Conservation (phyloP, 306 rosid genomes). For the Sicyos edulis region DNA sequence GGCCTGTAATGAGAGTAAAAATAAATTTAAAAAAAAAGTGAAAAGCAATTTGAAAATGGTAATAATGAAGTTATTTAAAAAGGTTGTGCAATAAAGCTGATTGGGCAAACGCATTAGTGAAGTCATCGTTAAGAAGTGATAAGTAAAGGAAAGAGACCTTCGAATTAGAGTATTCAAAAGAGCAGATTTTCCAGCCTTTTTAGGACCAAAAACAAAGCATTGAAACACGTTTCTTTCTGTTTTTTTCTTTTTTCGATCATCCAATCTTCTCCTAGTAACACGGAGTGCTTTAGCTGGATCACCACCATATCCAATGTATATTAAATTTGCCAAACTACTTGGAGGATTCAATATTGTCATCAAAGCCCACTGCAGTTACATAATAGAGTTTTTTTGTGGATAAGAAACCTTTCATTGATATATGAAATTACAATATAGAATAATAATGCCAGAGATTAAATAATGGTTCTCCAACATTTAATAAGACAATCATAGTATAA, state of each 20-base stretch:
- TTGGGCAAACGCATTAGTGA: not conserved
- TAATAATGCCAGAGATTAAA: no score
- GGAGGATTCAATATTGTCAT: conserved; percentile 79
- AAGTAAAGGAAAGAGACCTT: conserved; percentile 51
- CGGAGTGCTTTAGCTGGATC: conserved; percentile 72
- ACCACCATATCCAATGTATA: conserved; percentile 83
- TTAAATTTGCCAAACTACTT: conserved; percentile 68
- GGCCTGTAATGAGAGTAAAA: conserved; percentile 41
- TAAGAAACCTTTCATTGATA: no score
- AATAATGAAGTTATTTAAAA: conserved; percentile 20
- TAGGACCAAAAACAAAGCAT: conserved; percentile 91
- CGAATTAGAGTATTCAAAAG: conserved; percentile 64
- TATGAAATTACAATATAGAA: no score
- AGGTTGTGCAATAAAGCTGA: conserved; percentile 17
- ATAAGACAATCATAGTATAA: no score
- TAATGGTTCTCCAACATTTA: no score
- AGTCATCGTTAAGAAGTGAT: conserved; percentile 21
- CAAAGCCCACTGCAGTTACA: conserved; percentile 79
- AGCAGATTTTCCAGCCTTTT: conserved; percentile 77
- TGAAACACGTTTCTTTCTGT: conserved; percentile 78
- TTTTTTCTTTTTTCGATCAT: conserved; percentile 57
- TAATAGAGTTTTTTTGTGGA: not conserved
- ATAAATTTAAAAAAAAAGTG: not conserved
- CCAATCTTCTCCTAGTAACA: conserved; percentile 62
- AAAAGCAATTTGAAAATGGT: conserved; percentile 18